phyloP scores from a whole-genome alignment of 2,329 filamentous ascomycete species.

The Penicillium polonicum region DNA sequence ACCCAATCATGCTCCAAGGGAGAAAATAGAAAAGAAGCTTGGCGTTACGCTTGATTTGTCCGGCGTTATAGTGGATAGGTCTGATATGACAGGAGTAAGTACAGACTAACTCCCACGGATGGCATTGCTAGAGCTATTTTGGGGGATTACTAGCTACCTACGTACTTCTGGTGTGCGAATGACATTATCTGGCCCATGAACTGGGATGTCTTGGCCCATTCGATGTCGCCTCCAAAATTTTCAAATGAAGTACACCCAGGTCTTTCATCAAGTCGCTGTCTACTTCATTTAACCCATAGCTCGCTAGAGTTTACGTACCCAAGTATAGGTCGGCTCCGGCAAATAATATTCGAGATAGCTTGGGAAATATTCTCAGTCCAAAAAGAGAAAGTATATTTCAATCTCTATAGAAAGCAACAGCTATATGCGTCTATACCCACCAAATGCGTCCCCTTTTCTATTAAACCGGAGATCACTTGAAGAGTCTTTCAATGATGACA shows the following conservation, averaged over 20 bases:
- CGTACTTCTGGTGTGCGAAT: too few relatives aligned
- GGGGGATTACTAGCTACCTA: too few relatives aligned
- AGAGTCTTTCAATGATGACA: slow-evolving; percentile 65
- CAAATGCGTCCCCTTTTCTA: background rate
- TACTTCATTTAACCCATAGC: background rate
- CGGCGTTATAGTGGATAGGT: background rate
- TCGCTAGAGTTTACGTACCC: background rate
- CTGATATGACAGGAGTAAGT: slow-evolving; percentile 4
- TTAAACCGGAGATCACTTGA: slow-evolving; percentile 37
- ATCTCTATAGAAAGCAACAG: background rate
- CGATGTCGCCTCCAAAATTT: too few relatives aligned
- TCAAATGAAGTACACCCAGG: too few relatives aligned
- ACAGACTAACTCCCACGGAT: background rate
- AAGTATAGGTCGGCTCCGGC: background rate
- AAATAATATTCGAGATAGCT: background rate
- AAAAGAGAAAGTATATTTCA: background rate
- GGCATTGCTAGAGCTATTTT: background rate
- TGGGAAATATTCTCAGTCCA: background rate
- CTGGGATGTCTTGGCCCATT: too few relatives aligned
- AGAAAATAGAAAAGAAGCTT: background rate
- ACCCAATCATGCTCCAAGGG: background rate
- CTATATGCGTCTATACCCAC: background rate
- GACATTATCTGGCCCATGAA: too few relatives aligned
- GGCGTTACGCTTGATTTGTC: background rate
- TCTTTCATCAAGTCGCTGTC: background rate